Base-by-base conservation (phyloP, 1,139 yeast genomes). In the Spencermartinsiella ligniputridi region DNA sequence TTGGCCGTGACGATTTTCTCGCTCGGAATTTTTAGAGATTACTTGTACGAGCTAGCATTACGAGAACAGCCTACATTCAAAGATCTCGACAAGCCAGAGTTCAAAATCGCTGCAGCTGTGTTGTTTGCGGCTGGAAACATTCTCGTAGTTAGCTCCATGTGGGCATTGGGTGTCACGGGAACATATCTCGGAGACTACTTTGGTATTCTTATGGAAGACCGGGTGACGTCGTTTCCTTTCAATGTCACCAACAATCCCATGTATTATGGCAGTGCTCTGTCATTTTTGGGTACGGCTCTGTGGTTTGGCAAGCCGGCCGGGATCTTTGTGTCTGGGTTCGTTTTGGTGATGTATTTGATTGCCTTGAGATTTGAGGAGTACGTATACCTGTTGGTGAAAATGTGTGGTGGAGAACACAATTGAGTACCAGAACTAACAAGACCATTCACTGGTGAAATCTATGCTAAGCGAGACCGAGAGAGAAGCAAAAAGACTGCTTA, bases 151-250 rank as follows among this genome's bases (percentile, higher is more conserved):
- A 68, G 81, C 21, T 87, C 96, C 32, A 92, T 92, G 97, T 92
- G 80, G 71, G 83, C 85, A n/a, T 74, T 92, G 53, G 98, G 98
- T 18, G 79, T 92, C 51, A 90, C 97, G 9, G 98, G 98, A 13
- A 92, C 98, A 16, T 92, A 92, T 61, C 71, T 92, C 51, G 98
- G 98, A 32, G 98, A 92, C 66, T 94, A 92, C 68, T 92, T 92
- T 67, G 98, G 98, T 1, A 90, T 92, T 58, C 76, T 92, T 58
- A 92, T 90, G 95, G 79, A 80, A 52, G 79, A 85, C 52, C 76
- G 95, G 60, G 96, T 92, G 50, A 83, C 94, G n/a, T 82, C 85
- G 1, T 92, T 92, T 74, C 98, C 98, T 18, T 92, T 92, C 74
- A 90, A 83, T 58, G 78, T 89, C 49, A 78, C 83, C 54, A 83